Conservation (phyloP, 768 basidiomycete genomes). For the Lactarius sp. region DNA sequence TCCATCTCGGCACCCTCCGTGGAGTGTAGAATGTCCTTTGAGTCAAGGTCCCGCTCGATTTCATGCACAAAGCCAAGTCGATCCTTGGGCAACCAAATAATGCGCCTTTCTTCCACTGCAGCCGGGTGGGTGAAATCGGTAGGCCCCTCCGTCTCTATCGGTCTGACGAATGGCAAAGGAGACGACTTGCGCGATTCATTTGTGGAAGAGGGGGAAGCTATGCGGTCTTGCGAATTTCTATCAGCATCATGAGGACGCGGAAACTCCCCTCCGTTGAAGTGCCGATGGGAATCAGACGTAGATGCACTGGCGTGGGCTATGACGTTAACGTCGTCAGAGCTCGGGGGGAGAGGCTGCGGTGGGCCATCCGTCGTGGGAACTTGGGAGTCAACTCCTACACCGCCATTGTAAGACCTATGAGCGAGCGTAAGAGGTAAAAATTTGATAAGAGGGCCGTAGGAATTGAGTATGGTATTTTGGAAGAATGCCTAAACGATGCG, state of each 20-base stretch:
- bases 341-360: not conserved
- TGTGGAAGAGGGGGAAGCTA: slow-evolving; percentile 5
- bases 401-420: slow-evolving; percentile 49
- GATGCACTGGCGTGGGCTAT: not conserved
- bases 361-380: not conserved
- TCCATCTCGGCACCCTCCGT: slow-evolving; percentile 52
- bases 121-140: slow-evolving; percentile 86
- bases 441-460: slow-evolving; percentile 74
- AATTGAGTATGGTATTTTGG: slow-evolving; percentile 68
- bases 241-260: not conserved
- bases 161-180: slow-evolving; percentile 26
- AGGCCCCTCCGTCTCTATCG: slow-evolving; percentile 30
- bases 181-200: slow-evolving; percentile 15
- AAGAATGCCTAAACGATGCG: slow-evolving; percentile 49
- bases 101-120: slow-evolving; percentile 60
- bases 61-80: slow-evolving; percentile 53
- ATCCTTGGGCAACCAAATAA: slow-evolving; percentile 88
- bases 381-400: not conserved
- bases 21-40: slow-evolving; percentile 48
- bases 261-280: not conserved
- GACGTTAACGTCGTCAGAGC: not conserved
- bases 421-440: slow-evolving; percentile 80
- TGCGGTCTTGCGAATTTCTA: not conserved
- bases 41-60: slow-evolving; percentile 53
- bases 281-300: not conserved